Conservation (phyloP, 441 rosid species). For the Brassica hybrid region DNA sequence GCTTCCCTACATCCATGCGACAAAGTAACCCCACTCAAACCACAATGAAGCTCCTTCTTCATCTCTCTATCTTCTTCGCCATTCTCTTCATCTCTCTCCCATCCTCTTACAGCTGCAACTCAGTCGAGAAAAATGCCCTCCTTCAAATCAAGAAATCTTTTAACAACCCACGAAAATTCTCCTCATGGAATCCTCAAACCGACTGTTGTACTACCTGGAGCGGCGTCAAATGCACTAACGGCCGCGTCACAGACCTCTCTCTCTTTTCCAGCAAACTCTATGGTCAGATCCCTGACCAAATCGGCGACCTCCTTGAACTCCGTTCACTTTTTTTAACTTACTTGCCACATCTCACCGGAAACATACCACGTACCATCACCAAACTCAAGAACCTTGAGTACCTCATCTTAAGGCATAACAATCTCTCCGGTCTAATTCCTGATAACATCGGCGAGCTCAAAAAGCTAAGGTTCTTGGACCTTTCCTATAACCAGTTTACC, state of each 20-base stretch:
- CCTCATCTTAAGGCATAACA: constrained; percentile 55
- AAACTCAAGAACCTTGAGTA: constrained; percentile 61
- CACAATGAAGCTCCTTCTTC: constrained; percentile 36
- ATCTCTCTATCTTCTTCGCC: constrained; percentile 33
- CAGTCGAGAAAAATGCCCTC: constrained; percentile 58
- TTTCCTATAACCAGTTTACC: neutral
- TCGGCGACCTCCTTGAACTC: constrained; percentile 71
- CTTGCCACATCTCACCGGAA: constrained; percentile 65
- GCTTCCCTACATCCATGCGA: neutral
- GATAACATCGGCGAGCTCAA: constrained; percentile 57
- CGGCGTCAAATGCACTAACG: constrained; percentile 55
- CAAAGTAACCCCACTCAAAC: neutral
- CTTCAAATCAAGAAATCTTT: constrained; percentile 54
- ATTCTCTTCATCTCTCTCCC: constrained; percentile 33
- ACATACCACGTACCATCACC: constrained; percentile 35
- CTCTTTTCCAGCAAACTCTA: constrained; percentile 54
- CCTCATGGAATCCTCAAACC: constrained; percentile 63
- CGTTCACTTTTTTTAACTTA: constrained; percentile 53
- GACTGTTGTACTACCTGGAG: constrained; percentile 75
- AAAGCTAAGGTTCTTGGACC: constrained; percentile 49
- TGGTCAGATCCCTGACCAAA: constrained; percentile 59
- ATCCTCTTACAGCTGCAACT: constrained; percentile 48
- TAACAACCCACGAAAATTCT: constrained; percentile 64
- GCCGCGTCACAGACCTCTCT: constrained; percentile 58
- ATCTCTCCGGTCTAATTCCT: constrained; percentile 66